Conservation (phyloP, 441 rosid genomes). For the Raphanus hybrid region DNA sequence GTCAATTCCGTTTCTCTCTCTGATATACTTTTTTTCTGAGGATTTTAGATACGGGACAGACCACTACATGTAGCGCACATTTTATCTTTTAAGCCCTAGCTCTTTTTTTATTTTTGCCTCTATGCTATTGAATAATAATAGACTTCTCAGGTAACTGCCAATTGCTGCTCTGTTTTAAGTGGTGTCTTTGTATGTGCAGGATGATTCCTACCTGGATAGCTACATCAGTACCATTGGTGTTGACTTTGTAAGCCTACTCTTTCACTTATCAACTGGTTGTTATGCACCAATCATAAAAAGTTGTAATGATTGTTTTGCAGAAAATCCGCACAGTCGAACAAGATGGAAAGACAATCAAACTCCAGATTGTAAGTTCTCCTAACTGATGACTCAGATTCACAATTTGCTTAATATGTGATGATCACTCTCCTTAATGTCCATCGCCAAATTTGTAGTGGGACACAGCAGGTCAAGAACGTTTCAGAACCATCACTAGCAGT, state of each 20-base stretch:
- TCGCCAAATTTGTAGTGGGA: constrained; percentile 53
- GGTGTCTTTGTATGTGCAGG: constrained; percentile 49
- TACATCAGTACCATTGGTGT: constrained; percentile 19
- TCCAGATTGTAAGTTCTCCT: constrained; percentile 53
- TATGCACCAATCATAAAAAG: too few relatives aligned
- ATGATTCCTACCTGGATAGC: constrained; percentile 94
- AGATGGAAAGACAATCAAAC: constrained; percentile 93
- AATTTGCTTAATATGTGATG: too few relatives aligned
- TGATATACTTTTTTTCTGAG: neutral
- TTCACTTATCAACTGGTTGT: too few relatives aligned
- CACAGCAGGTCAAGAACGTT: constrained; percentile 75
- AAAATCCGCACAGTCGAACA: constrained; percentile 99
- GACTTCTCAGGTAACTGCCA: neutral
- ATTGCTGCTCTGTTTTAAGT: neutral
- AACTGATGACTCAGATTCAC: too few relatives aligned
- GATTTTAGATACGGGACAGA: neutral
- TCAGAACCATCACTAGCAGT: constrained; percentile 75
- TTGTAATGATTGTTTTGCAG: too few relatives aligned
- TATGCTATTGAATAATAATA: neutral
- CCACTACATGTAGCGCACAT: too few relatives aligned
- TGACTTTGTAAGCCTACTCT: too few relatives aligned
- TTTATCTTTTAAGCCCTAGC: neutral
- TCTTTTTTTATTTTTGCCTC: neutral
- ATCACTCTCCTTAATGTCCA: too few relatives aligned
- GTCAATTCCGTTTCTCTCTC: constrained; percentile 30